These are phyloP conservation scores for Silene latifolia DNA, from an alignment of 148 eudicot species.

Conservation along the genomic window DNA sequence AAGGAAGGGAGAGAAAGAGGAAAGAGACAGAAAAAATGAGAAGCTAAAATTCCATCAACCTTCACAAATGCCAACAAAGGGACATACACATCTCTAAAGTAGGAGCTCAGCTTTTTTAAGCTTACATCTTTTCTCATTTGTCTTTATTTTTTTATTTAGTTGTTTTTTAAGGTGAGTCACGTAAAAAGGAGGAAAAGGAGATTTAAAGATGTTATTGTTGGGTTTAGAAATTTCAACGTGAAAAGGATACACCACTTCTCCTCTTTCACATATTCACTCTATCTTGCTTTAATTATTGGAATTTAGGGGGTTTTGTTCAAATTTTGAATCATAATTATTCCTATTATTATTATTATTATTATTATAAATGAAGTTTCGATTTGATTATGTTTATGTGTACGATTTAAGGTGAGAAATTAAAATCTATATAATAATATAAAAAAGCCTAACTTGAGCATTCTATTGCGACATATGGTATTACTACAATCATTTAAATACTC, in stretches of 20 bases:
- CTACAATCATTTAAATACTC: no score
- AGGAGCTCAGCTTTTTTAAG: constrained; percentile 25
- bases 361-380: no score
- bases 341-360: no score
- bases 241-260: constrained; percentile 33
- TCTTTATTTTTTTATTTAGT: background rate
- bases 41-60: constrained; percentile 18
- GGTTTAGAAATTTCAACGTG: constrained; percentile 29
- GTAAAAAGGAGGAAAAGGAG: constrained; percentile 5
- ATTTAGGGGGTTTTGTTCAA: background rate
- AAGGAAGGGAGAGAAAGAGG: background rate
- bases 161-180: constrained; percentile 15
- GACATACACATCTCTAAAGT: constrained; percentile 30
- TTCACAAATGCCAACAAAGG: constrained; percentile 24
- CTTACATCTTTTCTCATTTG: background rate
- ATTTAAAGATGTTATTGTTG: constrained; percentile 1
- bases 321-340: background rate
- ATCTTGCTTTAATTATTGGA: no score
- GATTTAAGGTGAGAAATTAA: no score
- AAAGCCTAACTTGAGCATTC: no score
- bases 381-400: no score
- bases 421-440: no score
- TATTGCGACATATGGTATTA: no score
- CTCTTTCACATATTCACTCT: background rate
- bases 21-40: constrained; percentile 11